Conservation (phyloP, 177 flowering plant species). For the Vitis hybrid region DNA sequence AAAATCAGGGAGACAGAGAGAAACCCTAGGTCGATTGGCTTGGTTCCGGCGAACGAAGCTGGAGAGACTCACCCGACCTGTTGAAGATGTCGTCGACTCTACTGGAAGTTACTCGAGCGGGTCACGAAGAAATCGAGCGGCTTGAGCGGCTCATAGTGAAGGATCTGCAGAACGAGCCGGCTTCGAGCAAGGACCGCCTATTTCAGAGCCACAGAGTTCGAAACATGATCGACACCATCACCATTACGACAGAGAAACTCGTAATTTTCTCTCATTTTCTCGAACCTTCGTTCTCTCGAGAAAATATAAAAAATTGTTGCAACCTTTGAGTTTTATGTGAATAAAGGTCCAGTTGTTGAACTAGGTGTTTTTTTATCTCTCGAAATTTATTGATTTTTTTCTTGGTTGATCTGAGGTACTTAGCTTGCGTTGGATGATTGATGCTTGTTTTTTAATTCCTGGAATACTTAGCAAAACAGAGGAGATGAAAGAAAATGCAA, state of each 20-base stretch:
- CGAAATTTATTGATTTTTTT: background rate
- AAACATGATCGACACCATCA: conserved; percentile 71
- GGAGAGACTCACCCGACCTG: background rate
- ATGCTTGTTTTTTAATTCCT: no score
- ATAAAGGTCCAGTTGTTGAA: no score
- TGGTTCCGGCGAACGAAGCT: background rate
- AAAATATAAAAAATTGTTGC: no score
- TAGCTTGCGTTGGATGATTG: no score
- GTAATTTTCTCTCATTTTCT: conserved; percentile 32
- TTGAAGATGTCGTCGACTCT: conserved; percentile 87
- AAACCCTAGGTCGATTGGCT: conserved; percentile 2
- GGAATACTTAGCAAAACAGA: no score
- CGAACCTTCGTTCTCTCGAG: no score
- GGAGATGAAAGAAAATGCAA: no score
- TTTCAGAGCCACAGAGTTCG: conserved; percentile 90
- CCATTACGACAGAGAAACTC: conserved; percentile 63
- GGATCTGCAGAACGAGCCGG: conserved; percentile 85
- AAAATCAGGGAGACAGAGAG: background rate
- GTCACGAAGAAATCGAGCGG: conserved; percentile 95
- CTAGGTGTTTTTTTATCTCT: no score
- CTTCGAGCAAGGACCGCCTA: conserved; percentile 65
- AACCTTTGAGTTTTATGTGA: no score
- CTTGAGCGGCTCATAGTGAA: conserved; percentile 91
- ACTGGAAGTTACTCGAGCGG: conserved; percentile 81
- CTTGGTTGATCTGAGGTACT: background rate